Base-by-base conservation (phyloP, 164 flowering plant genomes). In the Nelumbo lutea region DNA sequence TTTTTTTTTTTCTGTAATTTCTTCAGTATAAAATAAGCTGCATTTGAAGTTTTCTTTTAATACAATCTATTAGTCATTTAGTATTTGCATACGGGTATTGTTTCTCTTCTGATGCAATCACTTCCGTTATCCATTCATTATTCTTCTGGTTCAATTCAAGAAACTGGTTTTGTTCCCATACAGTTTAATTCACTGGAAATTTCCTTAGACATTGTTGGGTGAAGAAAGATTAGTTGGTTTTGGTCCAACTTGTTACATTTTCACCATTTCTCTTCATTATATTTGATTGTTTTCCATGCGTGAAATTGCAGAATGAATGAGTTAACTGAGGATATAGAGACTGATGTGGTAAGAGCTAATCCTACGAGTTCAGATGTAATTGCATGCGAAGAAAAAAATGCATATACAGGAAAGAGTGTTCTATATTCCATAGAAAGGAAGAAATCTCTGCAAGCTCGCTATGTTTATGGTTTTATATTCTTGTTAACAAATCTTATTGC, bases 401-500 rank as follows among this genome's bases (percentile, higher is more conserved):
- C 27, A 48, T 57, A 71, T 51, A 56, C 65, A 42, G 71, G 64
- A 64, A 69, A 62, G 72, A 79, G 53, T 40, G 45, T 60, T 40
- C 70, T 79, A 44, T 79, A 72, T 62, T 61, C 68, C 2, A 69
- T 8, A 4, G 80, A 78, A 71, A 87, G 76, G 75, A 85, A 73
- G 76, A 81, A 69, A 67, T 82, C 96, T 45, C 67, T 85, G 43
- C 71, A 69, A 69, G 90, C 89, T 14, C 87, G 98, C 3, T 93
- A 83, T 68, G 62, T 66, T 1, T 93, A 90, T 70, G 93, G 96
- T 50, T 74, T 82, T 10, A 83, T 88, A 65, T 91, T 91, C 73
- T 69, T 87, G 75, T 44, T 90, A 13, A 79, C 74, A 2, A 91
- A 87, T 78, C 82, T 93, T 9, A 4, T 74, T 61, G 97, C 94